Base-by-base conservation (phyloP, 1,139 yeast species). In the Candida neerlandica region DNA sequence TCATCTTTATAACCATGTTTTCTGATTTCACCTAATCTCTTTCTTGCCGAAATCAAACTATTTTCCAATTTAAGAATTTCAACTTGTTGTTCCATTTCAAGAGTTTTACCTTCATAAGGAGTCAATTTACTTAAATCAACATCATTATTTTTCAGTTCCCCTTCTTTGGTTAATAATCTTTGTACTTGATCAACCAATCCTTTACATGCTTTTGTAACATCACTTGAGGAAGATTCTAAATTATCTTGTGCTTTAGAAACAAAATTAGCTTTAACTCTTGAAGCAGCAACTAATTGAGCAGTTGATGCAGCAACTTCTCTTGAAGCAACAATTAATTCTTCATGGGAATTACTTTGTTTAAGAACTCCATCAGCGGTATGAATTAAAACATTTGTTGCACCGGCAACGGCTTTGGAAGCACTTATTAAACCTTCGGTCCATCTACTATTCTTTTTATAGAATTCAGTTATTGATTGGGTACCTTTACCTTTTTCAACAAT, bases 371-470 rank as follows among this genome's bases (percentile, higher is more conserved):
- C 96, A 0, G 97, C 96, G 23, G 91, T 87, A 56, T 84, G 84
- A 52, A 90, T 90, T 58, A 90, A 77, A 29, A 86, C 75, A 58
- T 86, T 87, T 2, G 97, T 90, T 0, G 96, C 84, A 2, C 84
- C 85, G 3, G 96, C 96, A 44, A 91, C 96, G 0, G 95, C 87
- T 60, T 88, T 86, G 2, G 97, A 90, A 12, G 97, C 97, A 55
- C 96, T 88, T 39, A 91, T 85, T 50, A 90, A 81, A 34, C 97
- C 97, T 67, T 91, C 96, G 0, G 97, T 89, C 97, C 97, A 90
- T 61, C 96, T 79, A 64, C 85, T 90, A 65, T 91, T 89, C 68
- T 89, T 89, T 65, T 86, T 89, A 70, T 91, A 91, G 64, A 86
- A 91, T 39, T 89, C 90, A 3, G 90, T 84, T 51, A 84, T 76